These are phyloP conservation scores for Phytophthora pini DNA, from an alignment of 352 stramenopile genomes.

Conservation along the genomic window DNA sequence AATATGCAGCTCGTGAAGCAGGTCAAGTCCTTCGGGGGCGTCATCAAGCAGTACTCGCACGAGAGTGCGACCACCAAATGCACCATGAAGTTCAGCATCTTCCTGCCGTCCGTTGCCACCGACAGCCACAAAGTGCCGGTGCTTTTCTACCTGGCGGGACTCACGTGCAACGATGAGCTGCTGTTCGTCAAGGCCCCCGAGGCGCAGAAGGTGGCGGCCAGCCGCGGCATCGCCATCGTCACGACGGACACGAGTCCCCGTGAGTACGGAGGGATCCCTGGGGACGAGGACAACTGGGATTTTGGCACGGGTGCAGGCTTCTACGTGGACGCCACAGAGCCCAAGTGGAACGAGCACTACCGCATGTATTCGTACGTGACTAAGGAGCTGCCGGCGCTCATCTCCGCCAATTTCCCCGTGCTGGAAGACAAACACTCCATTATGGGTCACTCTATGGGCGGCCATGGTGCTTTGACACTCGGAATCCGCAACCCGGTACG, in stretches of 20 bases:
- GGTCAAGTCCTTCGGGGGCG: slow-evolving; percentile 74
- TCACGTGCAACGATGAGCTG: slow-evolving; percentile 97
- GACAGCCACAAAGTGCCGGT: slow-evolving; percentile 78
- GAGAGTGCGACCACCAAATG: slow-evolving; percentile 81
- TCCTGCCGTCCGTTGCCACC: slow-evolving; percentile 73
- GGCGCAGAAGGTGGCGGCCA: slow-evolving; percentile 90
- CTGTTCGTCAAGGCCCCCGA: slow-evolving; percentile 95
- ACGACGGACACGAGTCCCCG: slow-evolving; percentile 97
- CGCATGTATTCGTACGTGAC: slow-evolving; percentile 98
- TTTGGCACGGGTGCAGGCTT: slow-evolving; percentile 97
- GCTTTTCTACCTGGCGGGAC: slow-evolving; percentile 96
- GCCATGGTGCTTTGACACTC: slow-evolving; percentile 96
- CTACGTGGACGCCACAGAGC: slow-evolving; percentile 97
- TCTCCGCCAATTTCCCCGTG: slow-evolving; percentile 88
- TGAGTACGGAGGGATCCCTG: slow-evolving; percentile 81
- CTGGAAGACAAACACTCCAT: slow-evolving; percentile 90
- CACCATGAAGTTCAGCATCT: slow-evolving; percentile 93
- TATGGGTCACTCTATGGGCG: slow-evolving; percentile 97
- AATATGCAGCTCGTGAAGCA: slow-evolving; percentile 85
- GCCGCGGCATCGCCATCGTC: slow-evolving; percentile 94
- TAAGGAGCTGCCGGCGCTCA: slow-evolving; percentile 93
- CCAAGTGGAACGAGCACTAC: slow-evolving; percentile 94
- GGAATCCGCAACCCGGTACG: slow-evolving; percentile 89
- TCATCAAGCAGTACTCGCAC: slow-evolving; percentile 88
- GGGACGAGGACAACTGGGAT: slow-evolving; percentile 96